These are phyloP conservation scores for Aspergillus intermedius DNA, from an alignment of 2,329 filamentous ascomycete genomes.

Conservation along the genomic window DNA sequence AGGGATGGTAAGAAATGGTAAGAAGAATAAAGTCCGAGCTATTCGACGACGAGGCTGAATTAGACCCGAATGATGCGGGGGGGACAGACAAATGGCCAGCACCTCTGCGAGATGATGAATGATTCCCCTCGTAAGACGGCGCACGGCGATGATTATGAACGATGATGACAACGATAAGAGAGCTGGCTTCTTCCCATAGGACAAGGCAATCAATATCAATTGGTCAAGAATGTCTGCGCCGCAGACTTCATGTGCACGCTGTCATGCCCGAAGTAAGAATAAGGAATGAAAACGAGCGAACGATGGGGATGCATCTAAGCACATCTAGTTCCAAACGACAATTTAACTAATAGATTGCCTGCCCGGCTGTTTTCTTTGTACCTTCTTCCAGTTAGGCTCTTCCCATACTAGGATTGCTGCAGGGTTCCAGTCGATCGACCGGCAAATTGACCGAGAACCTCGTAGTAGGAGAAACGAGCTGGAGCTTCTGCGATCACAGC, in stretches of 20 bases:
- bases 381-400: conserved; percentile 5
- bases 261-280: neutral
- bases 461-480: neutral
- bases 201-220: neutral
- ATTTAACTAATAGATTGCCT: conserved; percentile 16
- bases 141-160: too few relatives aligned
- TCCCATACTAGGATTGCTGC: conserved; percentile 22
- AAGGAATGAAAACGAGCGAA: neutral
- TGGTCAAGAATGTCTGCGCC: neutral
- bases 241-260: neutral
- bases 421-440: conserved; percentile 20
- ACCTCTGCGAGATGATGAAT: too few relatives aligned
- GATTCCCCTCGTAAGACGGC: too few relatives aligned
- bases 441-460: conserved; percentile 12
- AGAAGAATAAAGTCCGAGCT: too few relatives aligned
- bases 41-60: neutral
- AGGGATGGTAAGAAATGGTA: too few relatives aligned
- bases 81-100: neutral
- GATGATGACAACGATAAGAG: too few relatives aligned
- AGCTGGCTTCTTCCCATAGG: neutral
- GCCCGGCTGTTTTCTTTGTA: conserved; percentile 7
- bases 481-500: neutral
- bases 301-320: neutral
- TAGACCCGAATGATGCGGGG: neutral
- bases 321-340: conserved; percentile 13